Evolutionary conservation across 2,329 filamentous ascomycete species (phyloP), one percentile per base, ranked within the genome.

Genomic region (Diaporthe humulicola): DNA sequence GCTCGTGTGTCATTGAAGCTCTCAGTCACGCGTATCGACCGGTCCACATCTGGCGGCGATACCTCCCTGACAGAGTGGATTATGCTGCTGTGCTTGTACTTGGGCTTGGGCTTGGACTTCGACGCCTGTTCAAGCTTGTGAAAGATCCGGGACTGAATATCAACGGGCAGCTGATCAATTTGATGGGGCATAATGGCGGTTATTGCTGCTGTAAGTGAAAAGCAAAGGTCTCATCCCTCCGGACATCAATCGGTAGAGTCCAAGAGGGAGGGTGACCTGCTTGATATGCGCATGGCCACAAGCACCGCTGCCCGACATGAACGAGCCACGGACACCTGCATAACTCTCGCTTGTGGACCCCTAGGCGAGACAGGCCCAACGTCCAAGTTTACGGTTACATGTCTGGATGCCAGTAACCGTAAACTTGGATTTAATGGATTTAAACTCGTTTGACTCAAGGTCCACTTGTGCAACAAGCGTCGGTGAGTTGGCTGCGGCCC

Each of bases 1-100:
- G 72, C 74, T 19, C 64, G 48, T 19, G 54, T 71, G 50, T 72
- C 58, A 12, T 76, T 70, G 33, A 66, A 36, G n/a, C 36, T 66
- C 48, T 72, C 58, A 28, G 69, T 76, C 58, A 74, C 64, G 42
- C 58, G 54, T 36, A 74, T 74, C 4, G 69, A 66, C 9, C 60
- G 74, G 12, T 64, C 54, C 25, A 52, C 52, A 19, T 30, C 52
- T 6, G 67, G 69, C 17, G 61, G 48, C n/a, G 48, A 50, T 25
- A 70, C 33, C 61, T 72, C 74, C 60, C 48, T 64, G n/a, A 72
- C 28, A 15, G 56, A 38, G 15, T 56, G 61, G 2, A 19, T 66
- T 8, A 56, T 58, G 28, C 38, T 30, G 10, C 38, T 36, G 2
- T 38, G n/a, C 40, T 64, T 69, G 30, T 22, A 50, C n/a, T 50